A percentile compares a stretch with the other conserved stretches of the same genome.
Conservation (phyloP, 2,329 filamentous ascomycete genomes). For the Aureobasidium sp. region DNA sequence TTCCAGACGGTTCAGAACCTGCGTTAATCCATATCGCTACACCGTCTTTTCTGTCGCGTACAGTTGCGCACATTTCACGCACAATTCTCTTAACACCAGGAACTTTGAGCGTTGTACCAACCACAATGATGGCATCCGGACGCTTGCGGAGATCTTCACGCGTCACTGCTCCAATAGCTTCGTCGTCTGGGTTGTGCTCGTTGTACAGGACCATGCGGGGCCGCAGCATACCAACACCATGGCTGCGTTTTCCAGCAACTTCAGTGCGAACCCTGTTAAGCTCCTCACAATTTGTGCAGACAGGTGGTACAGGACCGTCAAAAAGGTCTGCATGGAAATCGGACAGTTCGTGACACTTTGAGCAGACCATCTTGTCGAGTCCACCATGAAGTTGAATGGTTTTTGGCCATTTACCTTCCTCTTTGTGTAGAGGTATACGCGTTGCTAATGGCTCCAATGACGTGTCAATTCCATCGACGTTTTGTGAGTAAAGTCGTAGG, state of each 20-base stretch:
- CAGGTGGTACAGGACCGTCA: conserved; percentile 71
- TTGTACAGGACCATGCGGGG: conserved; percentile 97
- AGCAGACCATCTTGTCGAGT: conserved; percentile 92
- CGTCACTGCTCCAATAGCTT: conserved; percentile 88
- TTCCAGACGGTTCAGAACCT: conserved; percentile 70
- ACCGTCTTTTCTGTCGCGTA: conserved; percentile 65
- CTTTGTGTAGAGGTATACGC: conserved; percentile 64
- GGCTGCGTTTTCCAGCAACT: conserved; percentile 76
- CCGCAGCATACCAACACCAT: conserved; percentile 81
- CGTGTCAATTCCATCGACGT: conserved; percentile 92
- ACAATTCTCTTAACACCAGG: conserved; percentile 85
- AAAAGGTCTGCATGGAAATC: conserved; percentile 75
- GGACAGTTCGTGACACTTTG: conserved; percentile 73
- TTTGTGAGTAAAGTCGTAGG: conserved; percentile 88
- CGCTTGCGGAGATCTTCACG: conserved; percentile 74
- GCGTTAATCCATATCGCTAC: conserved; percentile 93
- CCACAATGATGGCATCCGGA: conserved; percentile 88
- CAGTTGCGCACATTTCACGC: conserved; percentile 79
- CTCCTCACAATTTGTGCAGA: conserved; percentile 65
- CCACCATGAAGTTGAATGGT: conserved; percentile 93
- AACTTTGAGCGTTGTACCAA: conserved; percentile 91
- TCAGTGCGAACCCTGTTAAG: conserved; percentile 68
- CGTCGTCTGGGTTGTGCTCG: conserved; percentile 91
- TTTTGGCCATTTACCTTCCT: conserved; percentile 71
- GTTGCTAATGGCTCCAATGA: conserved; percentile 72